Percentiles rank a stretch among this genome's conserved stretches.
Evolutionary conservation across 2,329 filamentous ascomycete genomes (phyloP).

Genomic region (Ophiostoma sp.): DNA sequence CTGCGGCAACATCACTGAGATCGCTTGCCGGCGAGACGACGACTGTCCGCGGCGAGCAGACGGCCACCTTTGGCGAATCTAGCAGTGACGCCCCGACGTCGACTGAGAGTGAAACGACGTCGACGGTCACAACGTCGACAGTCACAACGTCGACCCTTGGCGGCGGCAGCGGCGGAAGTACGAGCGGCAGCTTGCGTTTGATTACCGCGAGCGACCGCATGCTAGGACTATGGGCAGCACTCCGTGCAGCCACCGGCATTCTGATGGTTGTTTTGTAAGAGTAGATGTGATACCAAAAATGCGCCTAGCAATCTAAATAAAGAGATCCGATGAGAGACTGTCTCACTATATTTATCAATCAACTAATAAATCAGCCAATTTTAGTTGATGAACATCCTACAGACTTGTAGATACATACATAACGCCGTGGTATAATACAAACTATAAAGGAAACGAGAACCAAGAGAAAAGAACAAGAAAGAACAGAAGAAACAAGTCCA

Average conservation of each 20-base stretch:
- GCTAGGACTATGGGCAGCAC: neutral
- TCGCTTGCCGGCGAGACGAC: neutral
- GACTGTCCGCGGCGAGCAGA: neutral
- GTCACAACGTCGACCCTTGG: neutral
- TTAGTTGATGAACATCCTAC: neutral
- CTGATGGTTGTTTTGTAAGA: neutral
- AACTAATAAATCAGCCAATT: neutral
- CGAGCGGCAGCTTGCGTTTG: neutral
- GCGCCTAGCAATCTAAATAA: too few relatives aligned
- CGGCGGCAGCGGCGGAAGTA: neutral
- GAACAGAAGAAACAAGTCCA: neutral
- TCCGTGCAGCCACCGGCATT: neutral
- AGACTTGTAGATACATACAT: neutral
- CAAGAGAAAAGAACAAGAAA: neutral
- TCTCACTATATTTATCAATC: too few relatives aligned
- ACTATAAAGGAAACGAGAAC: neutral
- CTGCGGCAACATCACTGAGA: neutral
- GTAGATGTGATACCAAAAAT: neutral
- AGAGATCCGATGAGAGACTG: too few relatives aligned
- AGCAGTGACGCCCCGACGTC: neutral
- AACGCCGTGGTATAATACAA: constrained; percentile 8
- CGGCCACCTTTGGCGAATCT: neutral
- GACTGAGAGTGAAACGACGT: neutral
- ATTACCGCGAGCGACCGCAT: neutral
- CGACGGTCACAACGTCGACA: neutral